Evolutionary conservation across 768 basidiomycete species (phyloP), one percentile per base, ranked within the genome.

Genomic region (Auricularia sp.): DNA sequence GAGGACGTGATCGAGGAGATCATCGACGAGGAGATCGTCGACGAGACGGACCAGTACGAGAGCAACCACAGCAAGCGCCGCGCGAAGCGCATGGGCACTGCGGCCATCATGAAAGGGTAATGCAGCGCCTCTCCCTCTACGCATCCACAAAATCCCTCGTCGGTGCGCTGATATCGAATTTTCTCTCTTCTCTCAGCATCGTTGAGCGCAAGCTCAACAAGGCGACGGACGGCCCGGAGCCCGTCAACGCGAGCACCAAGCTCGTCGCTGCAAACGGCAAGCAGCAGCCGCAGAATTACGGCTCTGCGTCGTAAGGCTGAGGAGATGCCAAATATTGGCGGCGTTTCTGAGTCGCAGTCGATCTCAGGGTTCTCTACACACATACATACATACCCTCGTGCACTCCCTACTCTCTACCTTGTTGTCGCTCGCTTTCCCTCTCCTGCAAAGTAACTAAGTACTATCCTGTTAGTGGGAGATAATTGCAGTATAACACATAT

Each of bases 1-100:
- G 91, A 92, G 82, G 56, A 92, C 71, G 84, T 92, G 68, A 90
- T 92, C 65, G 90, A 92, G 73, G 85, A 61, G 56, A 97, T 98
- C 67, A 92, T 98, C 21, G 88, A 90, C 0, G 94, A 97, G 76
- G 95, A 97, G 73, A 96, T 97, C 63, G 89, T 96, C 36, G 94
- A 96, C 70, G 94, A 97, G 75, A 96, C 94, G 2, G 94, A 97
- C 75, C 82, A 86, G 34, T 95, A 89, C 69, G 86, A 91, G 68
- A 91, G 93, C 69, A 97, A 96, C 71, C 86, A 86, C 61, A 87
- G 85, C 62, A 94, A 94, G 72, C 82, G 81, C 65, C 78, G 80
- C 7, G 94, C 90, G 0, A 86, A 82, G 67, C 80, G 94, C 14
- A 74, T 82, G 66, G 88, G 87, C 13, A 92, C 86, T 13, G 83